phyloP scores from a whole-genome alignment of 225 moss, liverwort and hornwort genomes.

The Pleurozium schreberi region DNA sequence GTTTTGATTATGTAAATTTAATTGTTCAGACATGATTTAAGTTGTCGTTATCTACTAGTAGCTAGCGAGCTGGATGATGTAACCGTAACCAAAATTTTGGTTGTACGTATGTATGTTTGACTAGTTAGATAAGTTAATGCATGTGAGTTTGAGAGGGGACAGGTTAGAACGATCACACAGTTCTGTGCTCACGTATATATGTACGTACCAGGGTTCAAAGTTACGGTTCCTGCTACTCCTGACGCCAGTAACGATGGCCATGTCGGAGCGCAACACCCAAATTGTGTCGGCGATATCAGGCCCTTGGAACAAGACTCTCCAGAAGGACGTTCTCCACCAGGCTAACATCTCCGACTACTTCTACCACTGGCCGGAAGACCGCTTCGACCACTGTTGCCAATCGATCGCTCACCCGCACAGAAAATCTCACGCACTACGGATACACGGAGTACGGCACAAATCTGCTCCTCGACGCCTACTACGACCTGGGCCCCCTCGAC shows the following conservation, averaged over 20 bases:
- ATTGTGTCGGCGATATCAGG: background rate
- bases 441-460: background rate
- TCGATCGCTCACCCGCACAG: background rate
- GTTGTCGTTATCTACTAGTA: background rate
- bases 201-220: background rate
- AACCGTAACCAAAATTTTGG: background rate
- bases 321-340: background rate
- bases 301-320: background rate
- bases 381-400: background rate
- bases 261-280: background rate
- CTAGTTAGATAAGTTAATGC: background rate
- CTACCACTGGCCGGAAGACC: background rate
- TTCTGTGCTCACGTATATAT: background rate
- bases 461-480: background rate
- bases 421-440: background rate
- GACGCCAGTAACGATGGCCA: background rate
- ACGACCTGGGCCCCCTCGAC: background rate
- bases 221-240: background rate
- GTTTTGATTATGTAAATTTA: background rate
- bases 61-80: background rate
- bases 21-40: background rate
- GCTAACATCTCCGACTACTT: background rate
- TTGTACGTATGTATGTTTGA: background rate
- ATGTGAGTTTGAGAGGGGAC: no score
- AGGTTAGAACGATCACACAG: background rate